Conservation (phyloP, 208 protist species). For the Leishmania tarentolae region DNA sequence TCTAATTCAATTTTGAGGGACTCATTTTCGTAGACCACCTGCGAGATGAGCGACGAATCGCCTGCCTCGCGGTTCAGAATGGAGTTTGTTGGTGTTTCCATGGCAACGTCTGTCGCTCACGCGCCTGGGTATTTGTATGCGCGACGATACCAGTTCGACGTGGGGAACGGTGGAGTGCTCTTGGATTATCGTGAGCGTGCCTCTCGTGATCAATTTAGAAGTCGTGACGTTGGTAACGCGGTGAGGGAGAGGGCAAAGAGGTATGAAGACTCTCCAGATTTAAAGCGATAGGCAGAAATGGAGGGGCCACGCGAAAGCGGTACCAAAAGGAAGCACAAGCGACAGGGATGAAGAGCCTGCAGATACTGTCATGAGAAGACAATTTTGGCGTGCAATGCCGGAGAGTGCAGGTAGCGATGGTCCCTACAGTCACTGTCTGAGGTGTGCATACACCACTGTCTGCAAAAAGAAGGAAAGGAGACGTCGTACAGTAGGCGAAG, state of each 20-base stretch:
- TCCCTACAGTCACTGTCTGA: background rate
- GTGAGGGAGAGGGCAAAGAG: background rate
- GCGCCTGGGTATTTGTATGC: background rate
- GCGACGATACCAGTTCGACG: background rate
- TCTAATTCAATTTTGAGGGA: conserved; percentile 52
- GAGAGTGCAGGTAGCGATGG: background rate
- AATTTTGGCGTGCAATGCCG: background rate
- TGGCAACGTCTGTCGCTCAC: conserved; percentile 1
- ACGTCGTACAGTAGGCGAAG: background rate
- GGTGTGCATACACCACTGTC: background rate
- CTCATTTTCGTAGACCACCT: conserved; percentile 69
- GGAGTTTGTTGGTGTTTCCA: conserved; percentile 44
- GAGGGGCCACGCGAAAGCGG: background rate
- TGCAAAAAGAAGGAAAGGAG: background rate
- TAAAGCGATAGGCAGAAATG: background rate
- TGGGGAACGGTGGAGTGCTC: background rate
- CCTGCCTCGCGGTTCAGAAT: conserved; percentile 31
- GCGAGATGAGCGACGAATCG: conserved; percentile 22
- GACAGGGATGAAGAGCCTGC: background rate
- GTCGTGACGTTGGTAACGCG: background rate
- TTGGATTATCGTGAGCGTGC: background rate
- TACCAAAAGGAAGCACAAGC: background rate
- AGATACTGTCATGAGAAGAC: background rate
- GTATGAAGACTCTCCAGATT: background rate
- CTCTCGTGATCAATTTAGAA: background rate